Base-by-base conservation (phyloP, 2,329 filamentous ascomycete genomes). In the Triangularia verruculosa region DNA sequence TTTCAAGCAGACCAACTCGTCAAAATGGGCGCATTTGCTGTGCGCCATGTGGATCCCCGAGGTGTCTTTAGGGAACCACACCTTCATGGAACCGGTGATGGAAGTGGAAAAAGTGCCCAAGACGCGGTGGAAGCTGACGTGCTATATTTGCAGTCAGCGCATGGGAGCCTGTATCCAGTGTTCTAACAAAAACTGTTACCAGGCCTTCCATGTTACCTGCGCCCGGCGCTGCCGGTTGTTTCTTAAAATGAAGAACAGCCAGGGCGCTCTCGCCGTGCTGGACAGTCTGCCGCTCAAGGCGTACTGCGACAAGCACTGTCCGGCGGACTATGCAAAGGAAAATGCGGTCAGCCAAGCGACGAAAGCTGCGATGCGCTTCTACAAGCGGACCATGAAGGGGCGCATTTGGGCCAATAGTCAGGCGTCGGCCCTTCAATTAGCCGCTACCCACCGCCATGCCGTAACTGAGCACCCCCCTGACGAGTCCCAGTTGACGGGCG, bases 81-180 rank as follows among this genome's bases (percentile, higher is more conserved):
- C 93, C 7, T 95, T 98, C 74, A 97, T 98, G 92, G 95, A 99
- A 73, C 95, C 95, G 0, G 93, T 99, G 58, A 96, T 95, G 82
- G 95, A 98, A 70, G 92, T 99, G 34, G 95, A 99, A 74, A 97
- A 97, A 76, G 94, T 99, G 2, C 95, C 95, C 0, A 95, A 93
- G 74, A 93, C 89, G 66, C 86, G 95, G 66, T 99, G 95, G 95
- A 96, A 91, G 75, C 80, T 97, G 73, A 89, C 86, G 47, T 99
- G 95, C 78, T 99, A 99, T 76, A 96, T 99, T 63, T 99, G 95
- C 78, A 90, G 93, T 69, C 95, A 99, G 77, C 90, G 89, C 71
- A 99, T 99, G 95, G 95, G 95, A 22, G 94, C 95, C 47, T 98
- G 94, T 76, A 97, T 99, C 65, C 95, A 99, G 76, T 99, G 95